These are phyloP conservation scores for Phyllosticta citribraziliensis DNA, from an alignment of 2,329 filamentous ascomycete species.

Conservation along the genomic window DNA sequence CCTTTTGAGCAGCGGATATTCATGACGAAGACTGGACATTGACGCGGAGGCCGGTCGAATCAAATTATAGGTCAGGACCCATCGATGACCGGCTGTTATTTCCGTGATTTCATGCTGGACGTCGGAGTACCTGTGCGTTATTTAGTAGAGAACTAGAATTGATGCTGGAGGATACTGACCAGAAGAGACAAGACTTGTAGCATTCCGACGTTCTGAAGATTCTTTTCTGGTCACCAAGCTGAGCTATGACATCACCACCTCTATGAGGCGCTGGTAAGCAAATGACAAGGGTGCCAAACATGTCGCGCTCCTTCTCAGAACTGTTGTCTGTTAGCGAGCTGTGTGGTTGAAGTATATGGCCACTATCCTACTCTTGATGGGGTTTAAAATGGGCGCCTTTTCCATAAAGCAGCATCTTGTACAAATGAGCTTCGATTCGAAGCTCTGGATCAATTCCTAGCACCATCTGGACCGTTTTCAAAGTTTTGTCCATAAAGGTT, in stretches of 20 bases:
- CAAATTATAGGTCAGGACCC: slow-evolving; percentile 47
- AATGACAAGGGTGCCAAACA: slow-evolving; percentile 43
- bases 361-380: slow-evolving; percentile 29
- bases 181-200: neutral
- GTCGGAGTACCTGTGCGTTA: slow-evolving; percentile 40
- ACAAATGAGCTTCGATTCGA: slow-evolving; percentile 12
- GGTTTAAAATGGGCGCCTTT: slow-evolving; percentile 41
- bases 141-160: neutral
- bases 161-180: neutral
- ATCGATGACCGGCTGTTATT: slow-evolving; percentile 39
- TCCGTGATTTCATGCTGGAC: slow-evolving; percentile 40
- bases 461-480: slow-evolving; percentile 10
- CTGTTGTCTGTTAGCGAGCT: neutral
- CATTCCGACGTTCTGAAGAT: neutral
- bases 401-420: slow-evolving; percentile 36
- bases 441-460: slow-evolving; percentile 9
- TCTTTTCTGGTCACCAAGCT: slow-evolving; percentile 27
- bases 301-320: slow-evolving; percentile 38
- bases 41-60: slow-evolving; percentile 18
- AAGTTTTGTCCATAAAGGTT: slow-evolving; percentile 12
- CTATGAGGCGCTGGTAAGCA: slow-evolving; percentile 38
- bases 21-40: slow-evolving; percentile 6
- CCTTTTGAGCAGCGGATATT: slow-evolving; percentile 12
- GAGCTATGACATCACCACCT: slow-evolving; percentile 38
- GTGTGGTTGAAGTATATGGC: neutral